Evolutionary conservation across 345 rosid genomes (phyloP), one percentile per base, ranked within the genome.

Genomic region (Gossypium raimondii): DNA sequence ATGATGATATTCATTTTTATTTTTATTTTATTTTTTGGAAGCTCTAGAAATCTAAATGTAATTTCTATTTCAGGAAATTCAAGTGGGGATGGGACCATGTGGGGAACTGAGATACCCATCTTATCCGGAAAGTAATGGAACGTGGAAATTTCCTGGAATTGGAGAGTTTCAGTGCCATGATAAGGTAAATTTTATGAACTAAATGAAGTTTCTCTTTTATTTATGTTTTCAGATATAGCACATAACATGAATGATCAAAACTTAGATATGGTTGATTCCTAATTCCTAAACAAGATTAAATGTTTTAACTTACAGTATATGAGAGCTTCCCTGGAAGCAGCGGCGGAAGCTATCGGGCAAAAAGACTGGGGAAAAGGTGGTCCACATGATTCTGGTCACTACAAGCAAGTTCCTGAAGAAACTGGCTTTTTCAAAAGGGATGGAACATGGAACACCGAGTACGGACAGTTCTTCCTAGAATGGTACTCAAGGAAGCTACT

Each of bases 141-240:
- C 93, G 17, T 95, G 97, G 99, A 89, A 77, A 57, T 91, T 91
- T 80, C 98, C 98, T 0, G 96, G 99, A 82, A 95, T 93, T 58
- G 98, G 98, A 78, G 99, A 95, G 86, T 95, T 95, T 83, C 99
- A 93, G 80, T 95, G 98, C 87, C 90, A 91, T 38, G 99, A 95
- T 80, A 93, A 93, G 97, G 98, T 93, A 84, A 43, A 67, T 29
- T 11, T 76, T 22, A 8, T 57, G 44, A 29, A 71, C 27, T 27
- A 12, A 73, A n/a, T 70, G 48, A 5, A 55, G 5, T 69, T 43
- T 60, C 24, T 13, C 38, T 61, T 45, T 41, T 16, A 51, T 56
- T 20, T 56, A 11, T 9, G 17, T n/a, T 7, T 18, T 34, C 20
- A 48, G 41, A 12, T 61, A 62, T 2, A 7, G 47, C n/a, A n/a